A percentile compares a stretch with the other conserved stretches of the same genome.
These are phyloP conservation scores for Hansfordia pulvinata DNA, from an alignment of 2,329 filamentous ascomycete genomes.

Conservation along the genomic window DNA sequence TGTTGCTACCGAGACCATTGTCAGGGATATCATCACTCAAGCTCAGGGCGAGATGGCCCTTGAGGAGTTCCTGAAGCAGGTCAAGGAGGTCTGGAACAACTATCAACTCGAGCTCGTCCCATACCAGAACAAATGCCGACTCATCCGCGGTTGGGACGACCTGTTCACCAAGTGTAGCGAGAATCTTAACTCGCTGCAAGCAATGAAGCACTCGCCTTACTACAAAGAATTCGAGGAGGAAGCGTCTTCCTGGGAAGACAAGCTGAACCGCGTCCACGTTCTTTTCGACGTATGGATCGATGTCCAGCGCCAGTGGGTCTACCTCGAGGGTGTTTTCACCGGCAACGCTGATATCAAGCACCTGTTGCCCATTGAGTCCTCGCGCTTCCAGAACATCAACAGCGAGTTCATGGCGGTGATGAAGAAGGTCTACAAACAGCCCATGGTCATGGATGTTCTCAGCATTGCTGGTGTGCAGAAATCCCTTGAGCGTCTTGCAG, in stretches of 20 bases:
- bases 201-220: constrained; percentile 97
- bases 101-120: constrained; percentile 90
- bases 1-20: constrained; percentile 70
- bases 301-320: constrained; percentile 99
- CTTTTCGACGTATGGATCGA: constrained; percentile 99
- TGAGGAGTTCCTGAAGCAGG: constrained; percentile 92
- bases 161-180: constrained; percentile 97
- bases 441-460: constrained; percentile 88
- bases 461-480: constrained; percentile 94
- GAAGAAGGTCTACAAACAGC: constrained; percentile 97
- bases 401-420: constrained; percentile 97
- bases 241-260: constrained; percentile 93
- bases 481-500: constrained; percentile 87
- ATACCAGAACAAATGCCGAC: constrained; percentile 94
- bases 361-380: constrained; percentile 88
- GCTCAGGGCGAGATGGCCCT: constrained; percentile 97
- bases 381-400: constrained; percentile 97
- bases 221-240: constrained; percentile 99
- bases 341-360: constrained; percentile 99
- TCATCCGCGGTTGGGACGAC: constrained; percentile 97
- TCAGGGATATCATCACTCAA: constrained; percentile 87
- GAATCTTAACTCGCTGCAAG: constrained; percentile 91
- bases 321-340: constrained; percentile 96
- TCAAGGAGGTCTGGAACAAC: constrained; percentile 92
- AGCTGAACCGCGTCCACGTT: constrained; percentile 91